phyloP scores from a whole-genome alignment of 1,284 basidiomycete species.

The Cryptococcus jaspeensis region DNA sequence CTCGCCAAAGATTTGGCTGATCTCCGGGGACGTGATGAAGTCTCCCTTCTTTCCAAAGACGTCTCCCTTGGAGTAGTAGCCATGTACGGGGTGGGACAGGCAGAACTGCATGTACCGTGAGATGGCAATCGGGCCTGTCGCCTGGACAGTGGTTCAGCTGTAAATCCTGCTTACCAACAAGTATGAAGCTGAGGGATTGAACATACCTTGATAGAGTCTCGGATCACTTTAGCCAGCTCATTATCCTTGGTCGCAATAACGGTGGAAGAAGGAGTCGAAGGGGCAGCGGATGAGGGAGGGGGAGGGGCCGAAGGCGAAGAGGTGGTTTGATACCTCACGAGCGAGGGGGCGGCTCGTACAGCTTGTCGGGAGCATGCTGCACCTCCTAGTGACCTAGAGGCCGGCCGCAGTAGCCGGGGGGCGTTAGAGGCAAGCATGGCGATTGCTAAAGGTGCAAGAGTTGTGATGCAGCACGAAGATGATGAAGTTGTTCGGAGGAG shows the following conservation, averaged over 20 bases:
- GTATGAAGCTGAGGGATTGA: background rate
- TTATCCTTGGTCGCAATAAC: slow-evolving; percentile 3
- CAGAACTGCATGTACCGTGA: slow-evolving; percentile 86
- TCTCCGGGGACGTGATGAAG: slow-evolving; percentile 96
- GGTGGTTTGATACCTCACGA: slow-evolving; percentile 7
- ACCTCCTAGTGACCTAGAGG: no score
- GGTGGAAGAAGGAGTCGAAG: background rate
- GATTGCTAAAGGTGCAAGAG: background rate
- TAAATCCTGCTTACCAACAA: slow-evolving; percentile 3
- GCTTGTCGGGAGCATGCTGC: no score
- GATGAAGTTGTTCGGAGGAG: no score
- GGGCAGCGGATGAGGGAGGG: background rate
- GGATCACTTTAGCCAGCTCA: slow-evolving; percentile 56
- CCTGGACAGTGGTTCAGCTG: slow-evolving; percentile 54
- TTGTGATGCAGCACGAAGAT: no score
- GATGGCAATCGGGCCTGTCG: slow-evolving; percentile 80
- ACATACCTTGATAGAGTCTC: slow-evolving; percentile 65
- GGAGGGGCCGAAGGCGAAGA: slow-evolving; percentile 1
- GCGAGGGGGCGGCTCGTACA: background rate
- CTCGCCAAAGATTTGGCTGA: slow-evolving; percentile 96
- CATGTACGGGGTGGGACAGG: slow-evolving; percentile 77
- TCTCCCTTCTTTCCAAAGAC: slow-evolving; percentile 88
- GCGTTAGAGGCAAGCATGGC: background rate
- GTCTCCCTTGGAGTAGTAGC: slow-evolving; percentile 78
- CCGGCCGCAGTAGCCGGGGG: background rate